These are phyloP conservation scores for Hypoxylon sp. DNA, from an alignment of 2,329 filamentous ascomycete species.

Conservation along the genomic window DNA sequence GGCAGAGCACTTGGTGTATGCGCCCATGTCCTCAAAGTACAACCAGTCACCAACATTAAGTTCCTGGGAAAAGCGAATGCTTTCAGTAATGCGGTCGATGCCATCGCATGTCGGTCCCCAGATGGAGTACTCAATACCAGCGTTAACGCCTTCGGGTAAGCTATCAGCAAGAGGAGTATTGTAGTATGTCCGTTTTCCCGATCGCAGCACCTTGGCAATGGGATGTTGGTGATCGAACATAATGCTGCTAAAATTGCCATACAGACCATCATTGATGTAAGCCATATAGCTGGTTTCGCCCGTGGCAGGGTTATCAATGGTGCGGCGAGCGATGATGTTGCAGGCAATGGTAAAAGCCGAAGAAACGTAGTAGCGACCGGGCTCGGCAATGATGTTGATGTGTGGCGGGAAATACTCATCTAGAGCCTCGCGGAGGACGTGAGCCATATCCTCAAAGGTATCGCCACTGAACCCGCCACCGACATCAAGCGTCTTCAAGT, in stretches of 20 bases:
- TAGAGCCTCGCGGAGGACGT: conserved; percentile 81
- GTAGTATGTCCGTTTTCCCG: conserved; percentile 71
- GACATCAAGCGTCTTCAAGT: conserved; percentile 90
- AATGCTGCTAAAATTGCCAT: conserved; percentile 99
- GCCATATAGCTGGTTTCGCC: conserved; percentile 89
- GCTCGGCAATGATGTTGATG: conserved; percentile 92
- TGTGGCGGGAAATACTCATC: conserved; percentile 88
- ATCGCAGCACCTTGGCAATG: conserved; percentile 82
- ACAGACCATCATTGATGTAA: conserved; percentile 97
- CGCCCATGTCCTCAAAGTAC: conserved; percentile 99
- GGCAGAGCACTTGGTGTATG: conserved; percentile 97
- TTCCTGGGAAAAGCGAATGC: conserved; percentile 80
- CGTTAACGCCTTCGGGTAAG: conserved; percentile 58
- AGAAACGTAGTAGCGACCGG: conserved; percentile 95
- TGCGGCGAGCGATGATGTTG: conserved; percentile 95
- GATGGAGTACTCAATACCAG: conserved; percentile 87
- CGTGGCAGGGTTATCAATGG: conserved; percentile 79
- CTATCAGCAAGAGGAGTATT: conserved; percentile 66
- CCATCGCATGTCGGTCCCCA: conserved; percentile 99
- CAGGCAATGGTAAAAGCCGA: conserved; percentile 94
- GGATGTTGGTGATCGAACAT: conserved; percentile 99
- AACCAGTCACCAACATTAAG: conserved; percentile 97
- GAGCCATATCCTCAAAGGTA: conserved; percentile 91
- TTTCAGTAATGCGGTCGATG: conserved; percentile 92
- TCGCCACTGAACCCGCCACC: conserved; percentile 94